These are phyloP conservation scores for Penicillium sp. DNA, from an alignment of 2,329 filamentous ascomycete genomes.

Conservation along the genomic window DNA sequence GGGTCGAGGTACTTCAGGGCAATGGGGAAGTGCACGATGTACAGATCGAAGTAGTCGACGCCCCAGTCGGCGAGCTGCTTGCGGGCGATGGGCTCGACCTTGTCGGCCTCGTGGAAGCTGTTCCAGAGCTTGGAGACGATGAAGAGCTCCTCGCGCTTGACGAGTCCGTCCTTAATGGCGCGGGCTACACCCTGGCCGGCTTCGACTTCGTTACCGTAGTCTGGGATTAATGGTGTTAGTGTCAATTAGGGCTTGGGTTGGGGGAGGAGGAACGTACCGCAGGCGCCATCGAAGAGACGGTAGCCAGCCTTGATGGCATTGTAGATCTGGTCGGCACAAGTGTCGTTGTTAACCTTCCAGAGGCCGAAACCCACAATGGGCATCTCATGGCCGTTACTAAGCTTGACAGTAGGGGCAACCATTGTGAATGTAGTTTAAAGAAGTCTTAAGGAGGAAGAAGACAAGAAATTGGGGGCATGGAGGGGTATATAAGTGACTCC, in stretches of 20 bases:
- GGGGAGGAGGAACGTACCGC: conserved; percentile 42
- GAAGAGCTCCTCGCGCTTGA: conserved; percentile 85
- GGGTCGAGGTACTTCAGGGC: conserved; percentile 84
- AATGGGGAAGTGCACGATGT: conserved; percentile 85
- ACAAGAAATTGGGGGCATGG: not conserved
- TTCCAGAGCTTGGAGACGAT: conserved; percentile 94
- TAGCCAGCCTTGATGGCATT: conserved; percentile 65
- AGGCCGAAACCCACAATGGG: conserved; percentile 53
- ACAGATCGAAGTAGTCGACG: conserved; percentile 87
- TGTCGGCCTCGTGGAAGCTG: conserved; percentile 79
- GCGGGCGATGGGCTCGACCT: conserved; percentile 71
- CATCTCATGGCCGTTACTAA: conserved; percentile 38
- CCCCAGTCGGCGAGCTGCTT: conserved; percentile 80
- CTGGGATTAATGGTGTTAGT: conserved; percentile 43
- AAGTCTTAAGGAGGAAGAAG: not conserved
- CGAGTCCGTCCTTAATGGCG: conserved; percentile 76
- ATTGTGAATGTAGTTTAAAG: conserved; percentile 15
- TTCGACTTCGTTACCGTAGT: conserved; percentile 82
- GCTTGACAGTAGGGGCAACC: conserved; percentile 29
- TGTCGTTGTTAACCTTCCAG: conserved; percentile 78
- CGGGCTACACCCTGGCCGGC: conserved; percentile 73
- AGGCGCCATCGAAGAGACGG: conserved; percentile 61
- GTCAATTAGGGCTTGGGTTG: not conserved
- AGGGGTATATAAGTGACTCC: conserved; percentile 7
- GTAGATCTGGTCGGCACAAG: conserved; percentile 74